Percentiles rank a stretch among this genome's conserved stretches.
These are phyloP conservation scores for Avena insularis DNA, from an alignment of 176 grass and related monocot species.

Conservation along the genomic window DNA sequence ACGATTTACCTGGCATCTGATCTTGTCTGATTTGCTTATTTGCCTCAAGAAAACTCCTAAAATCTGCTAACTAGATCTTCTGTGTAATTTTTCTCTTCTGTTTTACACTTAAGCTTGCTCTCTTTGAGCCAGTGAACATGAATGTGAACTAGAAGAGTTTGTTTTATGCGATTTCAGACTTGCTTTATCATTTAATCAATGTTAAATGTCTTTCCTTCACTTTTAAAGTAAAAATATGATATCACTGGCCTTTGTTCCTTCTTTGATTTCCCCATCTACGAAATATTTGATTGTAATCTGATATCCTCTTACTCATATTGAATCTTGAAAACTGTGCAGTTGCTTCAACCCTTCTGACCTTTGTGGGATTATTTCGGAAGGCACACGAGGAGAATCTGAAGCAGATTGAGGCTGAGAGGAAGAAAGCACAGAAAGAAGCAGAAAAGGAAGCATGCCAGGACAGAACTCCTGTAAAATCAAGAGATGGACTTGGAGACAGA, in stretches of 20 bases:
- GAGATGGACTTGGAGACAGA: conserved; percentile 49
- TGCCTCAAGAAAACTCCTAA: conserved; percentile 22
- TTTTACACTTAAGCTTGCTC: background rate
- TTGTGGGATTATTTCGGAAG: conserved; percentile 74
- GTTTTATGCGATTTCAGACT: conserved; percentile 14
- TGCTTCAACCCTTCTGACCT: conserved; percentile 78
- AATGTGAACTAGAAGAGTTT: conserved; percentile 7
- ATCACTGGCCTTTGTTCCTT: background rate
- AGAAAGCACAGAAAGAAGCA: conserved; percentile 86
- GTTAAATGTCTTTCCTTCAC: background rate
- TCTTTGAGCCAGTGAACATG: conserved; percentile 25
- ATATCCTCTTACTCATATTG: conserved; percentile 29
- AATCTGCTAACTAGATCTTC: background rate
- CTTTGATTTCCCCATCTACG: background rate
- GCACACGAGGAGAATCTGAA: conserved; percentile 89
- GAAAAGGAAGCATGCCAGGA: conserved; percentile 73
- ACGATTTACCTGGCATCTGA: background rate
- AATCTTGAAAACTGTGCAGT: conserved; percentile 69
- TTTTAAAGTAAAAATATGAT: background rate
- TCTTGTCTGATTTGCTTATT: conserved; percentile 32
- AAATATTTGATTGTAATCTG: background rate
- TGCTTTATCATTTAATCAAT: conserved; percentile 21
- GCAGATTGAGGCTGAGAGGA: conserved; percentile 77
- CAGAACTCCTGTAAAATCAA: conserved; percentile 55
- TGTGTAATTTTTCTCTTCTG: background rate